Base-by-base conservation (phyloP, 2,329 filamentous ascomycete species). In the Xylaria hypoxylon region DNA sequence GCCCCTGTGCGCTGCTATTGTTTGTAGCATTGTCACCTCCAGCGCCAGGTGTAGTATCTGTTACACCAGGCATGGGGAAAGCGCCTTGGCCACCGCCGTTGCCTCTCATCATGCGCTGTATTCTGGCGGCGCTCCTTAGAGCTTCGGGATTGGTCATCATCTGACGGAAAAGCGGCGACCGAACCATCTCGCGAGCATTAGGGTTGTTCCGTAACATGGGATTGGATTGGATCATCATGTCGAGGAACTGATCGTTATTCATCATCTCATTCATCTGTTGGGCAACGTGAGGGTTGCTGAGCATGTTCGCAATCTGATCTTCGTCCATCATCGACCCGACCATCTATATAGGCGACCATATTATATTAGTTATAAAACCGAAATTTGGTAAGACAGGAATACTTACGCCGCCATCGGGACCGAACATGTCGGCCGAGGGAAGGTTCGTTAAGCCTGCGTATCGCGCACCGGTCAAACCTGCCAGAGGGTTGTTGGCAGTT, bases 121-220 rank as follows among this genome's bases (percentile, higher is more conserved):
- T 91, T 68, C 93, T 89, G 74, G 93, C 88, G 74, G 94, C 93
- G 78, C 92, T 89, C 64, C 93, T 86, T 70, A 99, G 87, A 73
- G 93, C 89, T 50, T 93, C 88, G 3, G 96, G 96, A 76, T 96
- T 94, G 68, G 93, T 95, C 86, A 99, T 90, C 92, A 98, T 96
- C 58, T 92, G 87, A 74, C 96, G 88, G 81, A 98, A 94, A 70
- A 94, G 87, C 0, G 94, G 94, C 26, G 94, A 96, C 67, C 93
- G 90, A 74, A 99, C 88, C 80, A 97, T 91, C 76, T 96, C 89
- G 72, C 94, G 89, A 24, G 92, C 92, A 67, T 91, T 87, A 45
- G 92, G 92, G 62, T 75, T 74, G 62, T 76, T 74, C 17, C 75
- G 75, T 8, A 76, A 60, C 71, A 76, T 73, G 2, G 96, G 96